Base-by-base conservation (phyloP, 225 moss, liverwort and hornwort species). In the Asterella californica region DNA sequence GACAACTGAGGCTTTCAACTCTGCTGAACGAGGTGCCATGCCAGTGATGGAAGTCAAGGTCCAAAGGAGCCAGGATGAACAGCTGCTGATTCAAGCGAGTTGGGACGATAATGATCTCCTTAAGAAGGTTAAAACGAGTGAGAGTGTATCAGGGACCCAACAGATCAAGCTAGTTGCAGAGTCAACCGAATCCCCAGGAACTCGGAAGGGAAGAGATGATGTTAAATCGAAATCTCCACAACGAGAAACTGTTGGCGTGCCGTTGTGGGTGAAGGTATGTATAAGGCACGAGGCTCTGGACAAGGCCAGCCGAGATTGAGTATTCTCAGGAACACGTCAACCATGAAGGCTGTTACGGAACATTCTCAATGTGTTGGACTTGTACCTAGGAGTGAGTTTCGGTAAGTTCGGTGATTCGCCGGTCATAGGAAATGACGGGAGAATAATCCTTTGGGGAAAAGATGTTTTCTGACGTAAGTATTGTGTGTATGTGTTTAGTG, bases 401-500 rank as follows among this genome's bases (percentile, higher is more conserved):
- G 54, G 36, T 37, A 45, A 63, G 22, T 22, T 62, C 27, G 33
- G 45, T 25, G 27, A n/a, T 9, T 27, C 29, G 2, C 30, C n/a
- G 4, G 42, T 7, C 42, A 36, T 15, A 34, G 36, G 25, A 37
- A 42, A 38, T 38, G 7, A 27, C 5, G 60, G 37, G 18, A 14
- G 33, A 30, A 55, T 62, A 64, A 65, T 9, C 27, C 30, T 53
- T 8, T 12, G 2, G 21, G 67, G 25, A 21, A 21, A 5, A 22
- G 22, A 19, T 78, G n/a, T 54, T 76, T 60, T 19, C 76, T 77
- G 15, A 77, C 30, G 0, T 24, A 5, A 60, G 76, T 12, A 64
- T 27, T 77, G 45, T 32, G 27, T 69, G 36, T n/a, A 11, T 82
- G 72, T 86, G 84, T 86, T 47, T 87, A 96, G 94, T 94, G 91